Conservation (phyloP, 1,284 basidiomycete species). For the Marasmius fiardii region DNA sequence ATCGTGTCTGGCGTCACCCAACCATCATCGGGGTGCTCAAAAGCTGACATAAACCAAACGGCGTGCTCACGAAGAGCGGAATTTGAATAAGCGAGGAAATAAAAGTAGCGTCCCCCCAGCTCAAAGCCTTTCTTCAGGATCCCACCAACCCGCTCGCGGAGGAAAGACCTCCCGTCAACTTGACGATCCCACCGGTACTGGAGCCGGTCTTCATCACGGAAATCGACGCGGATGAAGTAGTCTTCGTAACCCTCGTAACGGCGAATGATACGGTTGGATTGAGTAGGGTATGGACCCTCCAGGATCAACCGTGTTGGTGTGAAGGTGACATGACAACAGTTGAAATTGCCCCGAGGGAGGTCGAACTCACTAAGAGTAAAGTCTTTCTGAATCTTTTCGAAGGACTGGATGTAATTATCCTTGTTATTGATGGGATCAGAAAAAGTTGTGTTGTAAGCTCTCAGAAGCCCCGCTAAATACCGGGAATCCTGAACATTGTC, state of each 20-base stretch:
- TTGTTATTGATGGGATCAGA: slow-evolving; percentile 30
- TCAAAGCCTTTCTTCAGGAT: slow-evolving; percentile 64
- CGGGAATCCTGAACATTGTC: slow-evolving; percentile 21
- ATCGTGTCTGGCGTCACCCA: slow-evolving; percentile 52
- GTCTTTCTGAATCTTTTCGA: slow-evolving; percentile 34
- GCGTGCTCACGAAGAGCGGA: slow-evolving; percentile 70
- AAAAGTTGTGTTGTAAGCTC: slow-evolving; percentile 46
- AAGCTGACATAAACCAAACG: slow-evolving; percentile 75
- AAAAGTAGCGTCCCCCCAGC: slow-evolving; percentile 64
- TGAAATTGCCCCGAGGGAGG: slow-evolving; percentile 36
- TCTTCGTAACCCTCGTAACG: slow-evolving; percentile 46
- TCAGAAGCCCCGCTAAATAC: slow-evolving; percentile 46
- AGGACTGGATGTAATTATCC: slow-evolving; percentile 48
- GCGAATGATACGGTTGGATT: slow-evolving; percentile 66
- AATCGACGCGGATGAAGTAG: slow-evolving; percentile 73
- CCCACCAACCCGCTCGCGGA: slow-evolving; percentile 60
- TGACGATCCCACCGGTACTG: slow-evolving; percentile 64
- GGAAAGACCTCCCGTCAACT: slow-evolving; percentile 55
- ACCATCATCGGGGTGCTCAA: slow-evolving; percentile 41
- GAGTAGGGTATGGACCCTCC: slow-evolving; percentile 68
- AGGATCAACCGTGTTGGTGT: slow-evolving; percentile 69
- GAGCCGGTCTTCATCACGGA: slow-evolving; percentile 74
- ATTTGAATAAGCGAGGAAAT: slow-evolving; percentile 73
- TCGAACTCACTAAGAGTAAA: slow-evolving; percentile 20
- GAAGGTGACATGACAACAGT: slow-evolving; percentile 64